Evolutionary conservation across 805 yeast genomes (phyloP).

Genomic region (Priceomyces fermenticarens): DNA sequence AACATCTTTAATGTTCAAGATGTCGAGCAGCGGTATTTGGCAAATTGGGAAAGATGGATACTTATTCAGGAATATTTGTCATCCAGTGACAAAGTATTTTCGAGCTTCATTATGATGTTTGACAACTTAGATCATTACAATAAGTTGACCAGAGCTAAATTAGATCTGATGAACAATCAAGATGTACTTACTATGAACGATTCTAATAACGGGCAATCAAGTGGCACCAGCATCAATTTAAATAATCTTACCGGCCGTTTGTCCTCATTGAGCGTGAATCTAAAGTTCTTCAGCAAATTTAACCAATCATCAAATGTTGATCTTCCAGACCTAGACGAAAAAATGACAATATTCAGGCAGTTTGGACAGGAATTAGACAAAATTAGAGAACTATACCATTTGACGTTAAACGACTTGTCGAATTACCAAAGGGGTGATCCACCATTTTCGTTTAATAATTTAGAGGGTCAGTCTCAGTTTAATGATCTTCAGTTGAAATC

Average conservation of each 20-base stretch:
- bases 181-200: conserved; percentile 11
- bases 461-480: neutral
- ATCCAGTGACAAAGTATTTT: conserved; percentile 21
- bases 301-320: conserved; percentile 23
- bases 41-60: conserved; percentile 14
- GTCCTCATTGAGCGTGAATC: conserved; percentile 29
- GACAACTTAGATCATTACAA: conserved; percentile 21
- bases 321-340: conserved; percentile 29
- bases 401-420: conserved; percentile 25
- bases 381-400: conserved; percentile 28
- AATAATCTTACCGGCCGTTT: conserved; percentile 27
- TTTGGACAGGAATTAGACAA: conserved; percentile 29
- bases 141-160: conserved; percentile 1
- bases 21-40: conserved; percentile 3
- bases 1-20: conserved; percentile 15
- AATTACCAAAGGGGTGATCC: conserved; percentile 9
- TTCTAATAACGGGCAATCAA: neutral
- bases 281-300: conserved; percentile 37
- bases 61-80: conserved; percentile 17
- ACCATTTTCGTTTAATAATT: neutral
- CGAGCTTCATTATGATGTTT: conserved; percentile 20
- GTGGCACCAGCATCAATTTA: conserved; percentile 14
- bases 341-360: conserved; percentile 33
- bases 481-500: conserved; percentile 27
- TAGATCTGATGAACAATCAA: conserved; percentile 11